Percentiles rank a stretch among this genome's conserved stretches.
Evolutionary conservation across 1,139 yeast species (phyloP).

Genomic region (Petasospora rhodanensis): DNA sequence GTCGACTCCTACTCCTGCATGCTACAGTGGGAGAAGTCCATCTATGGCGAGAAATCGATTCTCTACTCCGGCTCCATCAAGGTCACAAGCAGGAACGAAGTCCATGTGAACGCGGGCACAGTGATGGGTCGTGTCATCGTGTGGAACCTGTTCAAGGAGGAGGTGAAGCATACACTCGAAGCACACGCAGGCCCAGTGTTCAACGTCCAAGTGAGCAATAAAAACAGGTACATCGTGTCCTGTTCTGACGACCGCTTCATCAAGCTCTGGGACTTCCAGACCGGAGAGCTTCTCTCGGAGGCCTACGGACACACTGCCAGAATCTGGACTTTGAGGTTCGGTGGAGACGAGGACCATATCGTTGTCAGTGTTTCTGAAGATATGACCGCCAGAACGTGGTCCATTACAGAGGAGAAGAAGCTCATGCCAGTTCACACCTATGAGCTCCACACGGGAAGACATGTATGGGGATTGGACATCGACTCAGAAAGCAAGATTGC

Average conservation of each 20-base stretch:
- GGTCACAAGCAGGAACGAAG: conserved; percentile 37
- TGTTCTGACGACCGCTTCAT: conserved; percentile 95
- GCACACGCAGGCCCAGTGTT: conserved; percentile 92
- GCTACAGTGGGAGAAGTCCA: conserved; percentile 38
- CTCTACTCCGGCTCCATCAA: conserved; percentile 80
- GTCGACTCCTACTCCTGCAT: conserved; percentile 34
- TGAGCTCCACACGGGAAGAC: conserved; percentile 79
- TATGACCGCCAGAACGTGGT: conserved; percentile 83
- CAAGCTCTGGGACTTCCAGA: conserved; percentile 59
- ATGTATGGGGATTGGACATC: conserved; percentile 80
- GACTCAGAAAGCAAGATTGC: conserved; percentile 42
- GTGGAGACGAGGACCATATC: conserved; percentile 29
- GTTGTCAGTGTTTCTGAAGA: conserved; percentile 82
- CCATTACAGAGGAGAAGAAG: conserved; percentile 28
- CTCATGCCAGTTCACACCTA: conserved; percentile 42
- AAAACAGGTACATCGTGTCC: conserved; percentile 56
- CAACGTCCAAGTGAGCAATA: conserved; percentile 60
- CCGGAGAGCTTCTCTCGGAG: conserved; percentile 57
- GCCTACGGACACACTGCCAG: conserved; percentile 98
- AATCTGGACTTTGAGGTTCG: conserved; percentile 78
- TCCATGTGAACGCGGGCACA: conserved; percentile 79
- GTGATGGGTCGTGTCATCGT: conserved; percentile 83
- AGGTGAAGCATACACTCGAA: conserved; percentile 50
- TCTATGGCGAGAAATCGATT: conserved; percentile 71
- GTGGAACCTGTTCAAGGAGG: conserved; percentile 55